A percentile compares a stretch with the other conserved stretches of the same genome.
phyloP scores from a whole-genome alignment of 805 yeast species.

The Metschnikowia dekortorum region DNA sequence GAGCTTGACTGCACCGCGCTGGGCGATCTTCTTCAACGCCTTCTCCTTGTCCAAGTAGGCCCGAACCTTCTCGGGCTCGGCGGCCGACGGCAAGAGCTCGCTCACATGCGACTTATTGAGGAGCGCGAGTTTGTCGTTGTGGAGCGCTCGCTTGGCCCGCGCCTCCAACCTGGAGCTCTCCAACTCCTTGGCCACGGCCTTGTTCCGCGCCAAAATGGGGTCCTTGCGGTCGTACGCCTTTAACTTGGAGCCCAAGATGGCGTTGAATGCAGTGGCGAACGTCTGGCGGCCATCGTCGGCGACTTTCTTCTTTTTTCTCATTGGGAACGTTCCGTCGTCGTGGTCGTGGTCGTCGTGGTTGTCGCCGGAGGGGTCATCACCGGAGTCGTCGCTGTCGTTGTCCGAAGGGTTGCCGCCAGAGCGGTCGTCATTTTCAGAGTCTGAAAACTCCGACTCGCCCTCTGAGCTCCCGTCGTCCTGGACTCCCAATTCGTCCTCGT shows the following conservation, averaged over 20 bases:
- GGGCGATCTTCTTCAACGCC: slow-evolving; percentile 72
- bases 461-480: slow-evolving; percentile 9
- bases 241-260: slow-evolving; percentile 76
- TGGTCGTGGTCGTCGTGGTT: slow-evolving; percentile 19
- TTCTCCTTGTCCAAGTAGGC: slow-evolving; percentile 62
- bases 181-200: slow-evolving; percentile 59
- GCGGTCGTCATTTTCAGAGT: neutral
- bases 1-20: slow-evolving; percentile 78
- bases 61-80: slow-evolving; percentile 54
- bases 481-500: slow-evolving; percentile 25
- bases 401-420: neutral
- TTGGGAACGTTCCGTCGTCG: slow-evolving; percentile 30
- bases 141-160: slow-evolving; percentile 69
- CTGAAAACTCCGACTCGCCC: neutral
- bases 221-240: slow-evolving; percentile 87
- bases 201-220: slow-evolving; percentile 87
- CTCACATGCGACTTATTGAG: slow-evolving; percentile 65
- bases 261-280: slow-evolving; percentile 79
- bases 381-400: neutral
- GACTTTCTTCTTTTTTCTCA: slow-evolving; percentile 53
- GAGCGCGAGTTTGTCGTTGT: slow-evolving; percentile 64
- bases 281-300: slow-evolving; percentile 67
- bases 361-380: slow-evolving; percentile 8
- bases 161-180: slow-evolving; percentile 80
- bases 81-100: slow-evolving; percentile 60